Evolutionary conservation across 306 rosid species (phyloP).

Genomic region (barrel medic (Medicago truncatula)): MtrunA17r5.0-ANR NC_053045.1:49998001-49998500

Average conservation of each 20-base stretch:
- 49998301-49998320: background rate
- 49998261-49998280: conserved; percentile 14
- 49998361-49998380: conserved; percentile 34
- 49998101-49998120: conserved; percentile 3
- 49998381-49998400: conserved; percentile 32
- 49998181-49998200: background rate
- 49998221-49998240: conserved; percentile 49
- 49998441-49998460: conserved; percentile 27
- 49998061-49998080: background rate
- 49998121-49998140: conserved; percentile 4
- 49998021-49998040: conserved; percentile 36
- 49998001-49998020: conserved; percentile 36
- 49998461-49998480: conserved; percentile 38
- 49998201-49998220: background rate
- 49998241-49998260: conserved; percentile 1
- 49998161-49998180: background rate
- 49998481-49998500: conserved; percentile 31
- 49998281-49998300: conserved; percentile 50
- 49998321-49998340: no score
- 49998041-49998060: conserved; percentile 11
- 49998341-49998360: background rate
- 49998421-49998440: conserved; percentile 42
- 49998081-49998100: conserved; percentile 12
- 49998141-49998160: background rate
- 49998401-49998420: conserved; percentile 44